phyloP scores from a whole-genome alignment of 306 rosid species.

The Quillaja saponaria region DNA sequence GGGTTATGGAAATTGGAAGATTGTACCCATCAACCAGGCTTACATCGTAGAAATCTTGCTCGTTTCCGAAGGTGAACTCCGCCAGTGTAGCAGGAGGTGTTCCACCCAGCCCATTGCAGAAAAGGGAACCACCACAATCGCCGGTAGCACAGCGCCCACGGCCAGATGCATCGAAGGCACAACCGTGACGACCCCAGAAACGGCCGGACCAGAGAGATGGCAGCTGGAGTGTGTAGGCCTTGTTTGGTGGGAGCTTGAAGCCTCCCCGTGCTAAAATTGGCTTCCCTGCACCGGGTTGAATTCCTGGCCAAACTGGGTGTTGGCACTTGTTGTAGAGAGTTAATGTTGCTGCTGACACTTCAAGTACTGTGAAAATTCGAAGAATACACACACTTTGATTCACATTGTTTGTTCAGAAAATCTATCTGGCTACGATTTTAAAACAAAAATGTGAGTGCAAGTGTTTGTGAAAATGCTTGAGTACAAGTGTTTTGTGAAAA shows the following conservation, averaged over 20 bases:
- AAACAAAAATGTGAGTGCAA: neutral
- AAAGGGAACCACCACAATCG: constrained; percentile 85
- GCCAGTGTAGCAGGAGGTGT: constrained; percentile 87
- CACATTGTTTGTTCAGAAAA: neutral
- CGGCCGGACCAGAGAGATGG: constrained; percentile 97
- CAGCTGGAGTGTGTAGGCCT: constrained; percentile 54
- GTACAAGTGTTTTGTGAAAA: neutral
- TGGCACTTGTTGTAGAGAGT: constrained; percentile 69
- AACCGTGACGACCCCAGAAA: constrained; percentile 96
- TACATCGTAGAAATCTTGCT: constrained; percentile 91
- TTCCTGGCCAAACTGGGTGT: constrained; percentile 94
- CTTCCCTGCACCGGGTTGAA: constrained; percentile 83
- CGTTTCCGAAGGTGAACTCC: constrained; percentile 78
- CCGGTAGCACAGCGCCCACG: constrained; percentile 89
- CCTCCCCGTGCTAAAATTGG: constrained; percentile 88
- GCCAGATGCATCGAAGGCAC: constrained; percentile 76
- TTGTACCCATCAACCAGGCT: constrained; percentile 94
- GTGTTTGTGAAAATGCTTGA: neutral
- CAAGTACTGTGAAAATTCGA: constrained; percentile 18
- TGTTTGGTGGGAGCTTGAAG: constrained; percentile 64
- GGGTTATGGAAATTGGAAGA: constrained; percentile 71
- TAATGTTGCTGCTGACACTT: constrained; percentile 48
- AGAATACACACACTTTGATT: neutral
- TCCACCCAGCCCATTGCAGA: constrained; percentile 85
- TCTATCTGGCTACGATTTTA: neutral